phyloP scores from a whole-genome alignment of 495 filamentous ascomycete genomes.

The Hamigera avellanea region DNA sequence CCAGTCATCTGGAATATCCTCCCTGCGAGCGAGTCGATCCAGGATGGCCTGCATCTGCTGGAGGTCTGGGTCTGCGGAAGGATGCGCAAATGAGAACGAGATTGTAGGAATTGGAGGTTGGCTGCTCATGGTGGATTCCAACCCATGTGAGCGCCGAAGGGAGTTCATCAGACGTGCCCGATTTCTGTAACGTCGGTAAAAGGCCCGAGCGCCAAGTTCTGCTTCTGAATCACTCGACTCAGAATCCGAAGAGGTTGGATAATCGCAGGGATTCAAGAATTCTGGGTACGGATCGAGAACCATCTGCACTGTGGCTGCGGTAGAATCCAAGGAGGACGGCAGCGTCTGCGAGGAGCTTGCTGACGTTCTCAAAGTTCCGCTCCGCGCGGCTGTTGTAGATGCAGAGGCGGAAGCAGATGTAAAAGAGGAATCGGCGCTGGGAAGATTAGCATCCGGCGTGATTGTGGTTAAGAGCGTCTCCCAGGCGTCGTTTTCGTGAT shows the following conservation, averaged over 20 bases:
- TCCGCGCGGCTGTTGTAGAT: constrained; percentile 11
- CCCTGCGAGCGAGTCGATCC: constrained; percentile 48
- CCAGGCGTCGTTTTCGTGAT: constrained; percentile 50
- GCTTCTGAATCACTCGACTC: constrained; percentile 21
- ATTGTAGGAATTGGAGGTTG: constrained; percentile 29
- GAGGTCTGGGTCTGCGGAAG: constrained; percentile 31
- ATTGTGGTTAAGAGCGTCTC: constrained; percentile 70
- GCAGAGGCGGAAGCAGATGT: constrained; percentile 49
- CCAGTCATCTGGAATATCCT: constrained; percentile 67
- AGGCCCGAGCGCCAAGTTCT: constrained; percentile 11
- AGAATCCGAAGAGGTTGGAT: constrained; percentile 25
- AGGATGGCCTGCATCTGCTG: constrained; percentile 58
- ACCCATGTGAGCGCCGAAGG: constrained; percentile 15
- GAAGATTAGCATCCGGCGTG: constrained; percentile 66
- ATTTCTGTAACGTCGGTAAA: constrained; percentile 11
- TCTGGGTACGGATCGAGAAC: constrained; percentile 31
- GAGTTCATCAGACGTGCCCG: constrained; percentile 11
- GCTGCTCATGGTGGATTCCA: constrained; percentile 25
- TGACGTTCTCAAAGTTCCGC: constrained; percentile 21
- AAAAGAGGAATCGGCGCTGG: constrained; percentile 73
- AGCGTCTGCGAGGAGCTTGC: constrained; percentile 21
- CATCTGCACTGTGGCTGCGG: constrained; percentile 13
- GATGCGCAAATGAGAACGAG: constrained; percentile 23
- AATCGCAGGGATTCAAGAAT: constrained; percentile 31
- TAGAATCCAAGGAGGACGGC: constrained; percentile 12